These are phyloP conservation scores for Lecanicillium sp. DNA, from an alignment of 2,329 filamentous ascomycete species.

Conservation along the genomic window DNA sequence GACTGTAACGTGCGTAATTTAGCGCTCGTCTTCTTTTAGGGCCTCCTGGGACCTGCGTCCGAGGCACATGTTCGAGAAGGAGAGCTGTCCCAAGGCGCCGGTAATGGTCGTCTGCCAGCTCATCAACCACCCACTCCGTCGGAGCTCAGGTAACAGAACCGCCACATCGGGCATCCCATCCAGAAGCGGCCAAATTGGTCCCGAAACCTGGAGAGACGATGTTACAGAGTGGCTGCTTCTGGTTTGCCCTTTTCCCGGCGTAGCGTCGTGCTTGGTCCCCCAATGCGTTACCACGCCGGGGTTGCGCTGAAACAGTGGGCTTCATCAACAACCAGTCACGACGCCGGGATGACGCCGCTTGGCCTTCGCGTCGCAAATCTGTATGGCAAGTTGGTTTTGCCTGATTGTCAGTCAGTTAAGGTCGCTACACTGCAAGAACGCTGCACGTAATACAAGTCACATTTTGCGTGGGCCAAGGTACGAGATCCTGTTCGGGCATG, in stretches of 20 bases:
- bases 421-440: not conserved
- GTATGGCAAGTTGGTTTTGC: not conserved
- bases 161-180: slow-evolving; percentile 3
- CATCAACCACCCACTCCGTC: slow-evolving; percentile 4
- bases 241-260: too few relatives aligned
- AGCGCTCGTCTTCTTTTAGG: not conserved
- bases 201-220: slow-evolving; percentile 3
- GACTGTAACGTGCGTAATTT: too few relatives aligned
- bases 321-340: not conserved
- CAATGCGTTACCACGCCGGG: too few relatives aligned
- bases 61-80: slow-evolving; percentile 3
- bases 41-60: slow-evolving; percentile 5
- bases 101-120: slow-evolving; percentile 5
- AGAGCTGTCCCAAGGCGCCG: slow-evolving; percentile 1
- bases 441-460: slow-evolving; percentile 1
- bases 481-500: too few relatives aligned
- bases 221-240: too few relatives aligned
- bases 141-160: not conserved
- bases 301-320: slow-evolving; percentile 6
- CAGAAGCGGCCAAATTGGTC: slow-evolving; percentile 3
- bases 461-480: too few relatives aligned
- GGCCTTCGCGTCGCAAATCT: too few relatives aligned
- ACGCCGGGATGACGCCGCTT: too few relatives aligned
- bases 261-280: too few relatives aligned
- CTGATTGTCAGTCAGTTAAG: not conserved